phyloP scores from a whole-genome alignment of 148 eudicot species.

The Cornus suecica region DNA sequence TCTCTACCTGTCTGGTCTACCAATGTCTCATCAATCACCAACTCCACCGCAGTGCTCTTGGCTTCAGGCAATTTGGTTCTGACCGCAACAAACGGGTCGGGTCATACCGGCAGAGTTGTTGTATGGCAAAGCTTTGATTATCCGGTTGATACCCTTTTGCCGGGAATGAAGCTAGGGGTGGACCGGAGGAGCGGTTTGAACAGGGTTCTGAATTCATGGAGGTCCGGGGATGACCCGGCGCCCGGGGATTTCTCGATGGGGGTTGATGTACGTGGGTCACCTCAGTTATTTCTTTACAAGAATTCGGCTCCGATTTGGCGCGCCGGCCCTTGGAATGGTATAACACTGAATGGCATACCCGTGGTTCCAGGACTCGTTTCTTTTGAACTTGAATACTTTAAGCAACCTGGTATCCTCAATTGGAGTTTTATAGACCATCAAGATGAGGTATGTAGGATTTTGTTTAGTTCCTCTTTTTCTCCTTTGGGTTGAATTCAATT shows the following conservation, averaged over 20 bases:
- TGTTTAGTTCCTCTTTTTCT: neutral
- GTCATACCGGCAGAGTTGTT: neutral
- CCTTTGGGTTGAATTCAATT: too few species aligned
- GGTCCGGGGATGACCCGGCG: constrained; percentile 38
- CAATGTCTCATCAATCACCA: neutral
- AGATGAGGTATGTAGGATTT: constrained; percentile 17
- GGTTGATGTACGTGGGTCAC: constrained; percentile 34
- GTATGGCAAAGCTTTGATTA: constrained; percentile 16
- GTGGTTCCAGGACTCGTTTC: neutral
- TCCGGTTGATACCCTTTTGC: constrained; percentile 20
- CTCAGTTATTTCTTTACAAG: constrained; percentile 44
- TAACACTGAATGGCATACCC: constrained; percentile 46
- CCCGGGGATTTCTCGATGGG: constrained; percentile 30
- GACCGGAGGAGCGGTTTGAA: constrained; percentile 14
- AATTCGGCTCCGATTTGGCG: constrained; percentile 31
- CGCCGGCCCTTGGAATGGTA: constrained; percentile 50
- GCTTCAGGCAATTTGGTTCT: constrained; percentile 42
- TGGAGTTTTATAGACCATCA: constrained; percentile 25
- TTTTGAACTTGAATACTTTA: neutral
- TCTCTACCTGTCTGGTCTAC: constrained; percentile 32
- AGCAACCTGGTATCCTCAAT: constrained; percentile 17
- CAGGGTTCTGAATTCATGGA: constrained; percentile 48
- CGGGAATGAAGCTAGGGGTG: constrained; percentile 23
- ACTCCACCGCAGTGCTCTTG: constrained; percentile 24
- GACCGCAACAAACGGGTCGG: constrained; percentile 5